Conservation (phyloP, 2,329 filamentous ascomycete species). For the Helminthosporium solani region DNA sequence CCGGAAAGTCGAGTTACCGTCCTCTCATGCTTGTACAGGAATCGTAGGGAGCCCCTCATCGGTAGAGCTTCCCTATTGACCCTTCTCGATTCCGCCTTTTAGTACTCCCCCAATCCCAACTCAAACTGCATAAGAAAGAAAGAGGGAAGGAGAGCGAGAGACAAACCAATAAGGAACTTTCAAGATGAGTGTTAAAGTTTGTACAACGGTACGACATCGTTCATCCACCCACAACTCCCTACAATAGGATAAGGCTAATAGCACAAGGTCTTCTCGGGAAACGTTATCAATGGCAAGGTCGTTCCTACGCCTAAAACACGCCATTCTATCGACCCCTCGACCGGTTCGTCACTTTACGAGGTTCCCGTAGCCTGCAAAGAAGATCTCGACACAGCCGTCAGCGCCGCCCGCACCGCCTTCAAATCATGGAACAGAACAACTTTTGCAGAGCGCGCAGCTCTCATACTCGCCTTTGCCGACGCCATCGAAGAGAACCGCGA, state of each 20-base stretch:
- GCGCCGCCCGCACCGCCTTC: slow-evolving; percentile 47
- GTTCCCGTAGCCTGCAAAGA: slow-evolving; percentile 50
- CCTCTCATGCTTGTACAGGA: too few species aligned
- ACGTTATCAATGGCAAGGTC: slow-evolving; percentile 53
- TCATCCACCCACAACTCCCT: neutral
- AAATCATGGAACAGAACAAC: slow-evolving; percentile 43
- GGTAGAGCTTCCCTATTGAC: too few species aligned
- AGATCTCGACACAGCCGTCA: slow-evolving; percentile 53
- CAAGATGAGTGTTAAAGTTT: too few species aligned
- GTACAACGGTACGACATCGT: neutral
- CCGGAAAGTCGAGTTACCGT: too few species aligned
- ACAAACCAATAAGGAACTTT: too few species aligned
- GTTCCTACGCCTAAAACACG: slow-evolving; percentile 45
- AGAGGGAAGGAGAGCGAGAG: too few species aligned
- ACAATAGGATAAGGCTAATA: neutral
- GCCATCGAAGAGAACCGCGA: slow-evolving; percentile 20
- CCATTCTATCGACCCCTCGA: slow-evolving; percentile 53
- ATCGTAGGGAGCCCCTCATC: too few species aligned
- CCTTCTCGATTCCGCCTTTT: too few species aligned
- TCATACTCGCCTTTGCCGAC: slow-evolving; percentile 22
- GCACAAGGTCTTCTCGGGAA: slow-evolving; percentile 29
- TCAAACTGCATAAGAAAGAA: too few species aligned
- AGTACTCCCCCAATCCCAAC: too few species aligned
- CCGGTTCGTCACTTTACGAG: slow-evolving; percentile 46
- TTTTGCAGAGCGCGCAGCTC: slow-evolving; percentile 19